Evolutionary conservation across 2,329 filamentous ascomycete species (phyloP).

Genomic region (Purpureocillium lavendulum): DNA sequence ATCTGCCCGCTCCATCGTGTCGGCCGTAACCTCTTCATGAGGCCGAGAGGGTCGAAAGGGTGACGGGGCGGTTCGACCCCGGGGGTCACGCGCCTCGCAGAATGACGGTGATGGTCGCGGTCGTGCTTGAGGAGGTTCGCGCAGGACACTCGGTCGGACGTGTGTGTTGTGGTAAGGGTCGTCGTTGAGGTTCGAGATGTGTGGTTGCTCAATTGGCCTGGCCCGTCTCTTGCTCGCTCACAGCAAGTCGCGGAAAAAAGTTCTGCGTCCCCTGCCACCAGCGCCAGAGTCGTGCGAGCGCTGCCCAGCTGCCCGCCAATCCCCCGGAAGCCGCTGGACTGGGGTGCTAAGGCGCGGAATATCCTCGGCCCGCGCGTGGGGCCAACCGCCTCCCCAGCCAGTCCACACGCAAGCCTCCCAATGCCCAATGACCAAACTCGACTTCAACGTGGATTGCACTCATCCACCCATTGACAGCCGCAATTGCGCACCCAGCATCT

Average conservation of each 20-base stretch:
- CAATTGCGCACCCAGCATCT: slow-evolving; percentile 18
- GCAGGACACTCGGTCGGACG: too few relatives aligned
- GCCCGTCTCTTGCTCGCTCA: too few relatives aligned
- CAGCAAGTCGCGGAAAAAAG: slow-evolving; percentile 6
- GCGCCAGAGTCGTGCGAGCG: slow-evolving; percentile 9
- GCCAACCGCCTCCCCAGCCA: neutral
- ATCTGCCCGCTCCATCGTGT: slow-evolving; percentile 32
- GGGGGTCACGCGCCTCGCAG: too few relatives aligned
- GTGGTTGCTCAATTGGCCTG: too few relatives aligned
- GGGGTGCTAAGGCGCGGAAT: too few relatives aligned
- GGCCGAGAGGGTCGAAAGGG: neutral
- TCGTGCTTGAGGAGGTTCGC: too few relatives aligned
- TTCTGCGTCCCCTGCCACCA: slow-evolving; percentile 2
- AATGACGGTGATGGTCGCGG: too few relatives aligned
- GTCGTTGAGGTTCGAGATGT: neutral
- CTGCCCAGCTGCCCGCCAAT: neutral
- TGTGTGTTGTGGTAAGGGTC: too few relatives aligned
- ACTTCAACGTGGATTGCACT: neutral
- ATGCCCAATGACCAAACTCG: neutral
- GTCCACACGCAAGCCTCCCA: neutral
- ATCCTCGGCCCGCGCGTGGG: slow-evolving; percentile 7
- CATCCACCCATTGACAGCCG: slow-evolving; percentile 13
- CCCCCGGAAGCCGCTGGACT: too few relatives aligned
- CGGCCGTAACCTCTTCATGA: slow-evolving; percentile 34
- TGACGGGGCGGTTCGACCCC: neutral